Percentiles rank a stretch among this genome's conserved stretches.
Conservation (phyloP, 2,329 filamentous ascomycete species). For the Penicillium sp. region DNA sequence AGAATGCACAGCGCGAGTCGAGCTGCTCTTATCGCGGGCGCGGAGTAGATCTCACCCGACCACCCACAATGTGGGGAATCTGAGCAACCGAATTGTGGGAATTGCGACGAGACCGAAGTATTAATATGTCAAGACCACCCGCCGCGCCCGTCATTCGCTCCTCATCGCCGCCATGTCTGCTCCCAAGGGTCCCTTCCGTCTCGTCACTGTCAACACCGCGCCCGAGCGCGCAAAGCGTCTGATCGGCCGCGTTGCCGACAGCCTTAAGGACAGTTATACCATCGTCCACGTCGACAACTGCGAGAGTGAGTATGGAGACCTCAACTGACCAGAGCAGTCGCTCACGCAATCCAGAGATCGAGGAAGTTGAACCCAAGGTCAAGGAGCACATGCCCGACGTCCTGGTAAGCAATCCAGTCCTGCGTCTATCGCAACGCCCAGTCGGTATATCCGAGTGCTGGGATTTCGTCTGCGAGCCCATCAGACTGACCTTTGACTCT, state of each 20-base stretch:
- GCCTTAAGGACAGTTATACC: slow-evolving; percentile 61
- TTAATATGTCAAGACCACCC: no score
- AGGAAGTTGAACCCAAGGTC: slow-evolving; percentile 56
- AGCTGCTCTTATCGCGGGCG: slow-evolving; percentile 7
- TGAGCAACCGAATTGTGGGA: slow-evolving; percentile 10
- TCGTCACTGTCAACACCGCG: slow-evolving; percentile 67
- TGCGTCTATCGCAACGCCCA: no score
- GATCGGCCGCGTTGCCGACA: slow-evolving; percentile 60
- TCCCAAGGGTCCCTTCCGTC: slow-evolving; percentile 57
- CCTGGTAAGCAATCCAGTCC: no score
- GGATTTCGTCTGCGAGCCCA: no score
- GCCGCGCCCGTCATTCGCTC: slow-evolving; percentile 1
- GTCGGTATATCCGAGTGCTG: no score
- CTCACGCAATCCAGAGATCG: no score
- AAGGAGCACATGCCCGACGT: slow-evolving; percentile 54
- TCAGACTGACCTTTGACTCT: background rate
- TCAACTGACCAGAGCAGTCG: no score
- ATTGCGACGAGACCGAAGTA: no score
- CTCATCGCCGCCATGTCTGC: slow-evolving; percentile 25
- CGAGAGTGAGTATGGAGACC: slow-evolving; percentile 50
- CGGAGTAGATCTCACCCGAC: slow-evolving; percentile 29
- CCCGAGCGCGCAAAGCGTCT: slow-evolving; percentile 63
- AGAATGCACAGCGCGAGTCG: background rate
- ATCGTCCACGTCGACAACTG: slow-evolving; percentile 63
- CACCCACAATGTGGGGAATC: slow-evolving; percentile 22